A percentile compares a stretch with the other conserved stretches of the same genome.
Conservation (phyloP, 2,329 filamentous ascomycete genomes). For the Tolypocladium tropicale region DNA sequence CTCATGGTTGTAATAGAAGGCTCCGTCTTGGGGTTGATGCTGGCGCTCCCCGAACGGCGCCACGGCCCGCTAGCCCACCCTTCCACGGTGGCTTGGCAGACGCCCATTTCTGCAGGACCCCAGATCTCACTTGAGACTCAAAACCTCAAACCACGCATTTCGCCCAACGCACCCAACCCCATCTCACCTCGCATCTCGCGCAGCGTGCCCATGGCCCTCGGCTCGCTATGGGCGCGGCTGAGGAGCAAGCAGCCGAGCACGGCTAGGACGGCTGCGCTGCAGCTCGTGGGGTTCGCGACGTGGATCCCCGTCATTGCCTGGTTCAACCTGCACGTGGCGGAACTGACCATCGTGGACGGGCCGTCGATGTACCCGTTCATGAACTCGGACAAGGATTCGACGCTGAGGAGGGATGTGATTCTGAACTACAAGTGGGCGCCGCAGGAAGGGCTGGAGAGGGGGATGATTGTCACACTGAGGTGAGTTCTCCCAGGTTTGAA, state of each 20-base stretch:
- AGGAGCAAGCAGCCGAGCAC: conserved; percentile 12
- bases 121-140: background rate
- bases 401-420: conserved; percentile 42
- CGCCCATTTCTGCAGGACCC: background rate
- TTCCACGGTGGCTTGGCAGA: background rate
- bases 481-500: conserved; percentile 19
- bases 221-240: conserved; percentile 26
- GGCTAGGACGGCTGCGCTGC: conserved; percentile 27
- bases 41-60: background rate
- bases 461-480: conserved; percentile 67
- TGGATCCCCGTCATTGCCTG: conserved; percentile 54
- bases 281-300: conserved; percentile 42
- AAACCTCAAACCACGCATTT: background rate
- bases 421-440: conserved; percentile 50
- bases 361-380: conserved; percentile 70
- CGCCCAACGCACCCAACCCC: background rate
- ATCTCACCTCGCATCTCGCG: background rate
- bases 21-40: too few species aligned
- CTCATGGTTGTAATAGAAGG: background rate
- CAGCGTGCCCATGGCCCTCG: conserved; percentile 16
- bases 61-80: background rate
- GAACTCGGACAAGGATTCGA: conserved; percentile 54
- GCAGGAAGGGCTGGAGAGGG: conserved; percentile 48
- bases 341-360: conserved; percentile 47
- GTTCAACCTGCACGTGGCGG: conserved; percentile 51